Base-by-base conservation (phyloP, 176 grass and related monocot species). In the Carex parvula region DNA sequence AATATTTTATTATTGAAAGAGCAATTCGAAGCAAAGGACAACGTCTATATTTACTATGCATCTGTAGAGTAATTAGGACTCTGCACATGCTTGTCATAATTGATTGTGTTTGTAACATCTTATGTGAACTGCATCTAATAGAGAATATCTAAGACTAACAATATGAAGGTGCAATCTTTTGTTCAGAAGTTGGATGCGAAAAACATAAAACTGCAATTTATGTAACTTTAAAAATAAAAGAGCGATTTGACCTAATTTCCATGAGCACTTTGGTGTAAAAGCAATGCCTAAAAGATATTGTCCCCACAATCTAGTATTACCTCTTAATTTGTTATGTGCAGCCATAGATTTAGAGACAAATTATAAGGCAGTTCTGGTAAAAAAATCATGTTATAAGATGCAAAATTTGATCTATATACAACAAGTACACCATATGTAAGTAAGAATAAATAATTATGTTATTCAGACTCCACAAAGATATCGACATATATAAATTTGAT, bases 381-480 rank as follows among this genome's bases (percentile, higher is more conserved):
- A 30, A n/a, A 17, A 56, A 29, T 56, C 21, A 76, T 17, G 21
- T 55, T 24, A 16, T 4, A 57, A 16, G 48, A 78, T 17, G 52
- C 22, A 29, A 9, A 57, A 33, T 24, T 78, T 78, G 73, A 57
- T 78, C 50, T 57, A 78, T 74, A 74, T 74, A 78, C 52, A 32
- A 17, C 32, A 10, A 35, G 8, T 15, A 78, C 33, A 75, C 1
- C 17, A 15, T 2, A 53, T 56, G 17, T 11, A 62, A 21, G 12
- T 24, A 56, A 17, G 16, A 70, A 70, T 42, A 32, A 30, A 3
- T 18, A 70, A 2, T 35, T 21, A 78, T 74, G n/a, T 52, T 74
- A 53, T 74, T n/a, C 42, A 29, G 26, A 57, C 4, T 33, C 0
- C 52, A 78, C 5, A 35, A 35, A 56, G 52, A 33, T 1, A 78